Percentiles rank a stretch among this genome's conserved stretches.
Evolutionary conservation across 2,329 filamentous ascomycete species (phyloP).

Genomic region (Sporothrix variecibatus): DNA sequence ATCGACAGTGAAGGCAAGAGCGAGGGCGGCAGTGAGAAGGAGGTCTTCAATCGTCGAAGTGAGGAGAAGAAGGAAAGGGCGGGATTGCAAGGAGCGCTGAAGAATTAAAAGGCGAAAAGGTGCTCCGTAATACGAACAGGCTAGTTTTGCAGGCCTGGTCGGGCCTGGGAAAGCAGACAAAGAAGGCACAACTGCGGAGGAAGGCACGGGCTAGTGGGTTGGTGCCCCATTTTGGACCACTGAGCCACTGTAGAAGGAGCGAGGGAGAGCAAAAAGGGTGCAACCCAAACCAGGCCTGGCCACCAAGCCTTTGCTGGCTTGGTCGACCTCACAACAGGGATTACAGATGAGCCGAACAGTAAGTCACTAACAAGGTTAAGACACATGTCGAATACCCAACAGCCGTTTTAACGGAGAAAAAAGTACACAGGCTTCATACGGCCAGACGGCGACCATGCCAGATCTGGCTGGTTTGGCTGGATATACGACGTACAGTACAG

Average conservation of each 20-base stretch:
- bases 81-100: neutral
- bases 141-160: neutral
- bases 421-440: neutral
- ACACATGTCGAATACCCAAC: neutral
- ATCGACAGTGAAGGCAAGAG: neutral
- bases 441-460: neutral
- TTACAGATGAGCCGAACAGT: neutral
- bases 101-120: neutral
- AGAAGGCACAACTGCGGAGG: neutral
- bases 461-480: neutral
- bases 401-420: neutral
- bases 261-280: neutral
- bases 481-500: no score
- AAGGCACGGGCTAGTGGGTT: neutral
- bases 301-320: neutral
- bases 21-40: neutral
- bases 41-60: neutral
- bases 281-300: neutral
- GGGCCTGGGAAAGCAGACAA: neutral
- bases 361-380: neutral
- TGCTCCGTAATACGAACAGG: conserved; percentile 5
- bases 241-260: neutral
- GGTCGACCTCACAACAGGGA: neutral
- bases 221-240: neutral
- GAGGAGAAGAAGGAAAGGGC: conserved; percentile 12